Percentiles rank a stretch among this genome's conserved stretches.
phyloP scores from a whole-genome alignment of 179 eudicot species.

The Vitellaria paradoxa region DNA sequence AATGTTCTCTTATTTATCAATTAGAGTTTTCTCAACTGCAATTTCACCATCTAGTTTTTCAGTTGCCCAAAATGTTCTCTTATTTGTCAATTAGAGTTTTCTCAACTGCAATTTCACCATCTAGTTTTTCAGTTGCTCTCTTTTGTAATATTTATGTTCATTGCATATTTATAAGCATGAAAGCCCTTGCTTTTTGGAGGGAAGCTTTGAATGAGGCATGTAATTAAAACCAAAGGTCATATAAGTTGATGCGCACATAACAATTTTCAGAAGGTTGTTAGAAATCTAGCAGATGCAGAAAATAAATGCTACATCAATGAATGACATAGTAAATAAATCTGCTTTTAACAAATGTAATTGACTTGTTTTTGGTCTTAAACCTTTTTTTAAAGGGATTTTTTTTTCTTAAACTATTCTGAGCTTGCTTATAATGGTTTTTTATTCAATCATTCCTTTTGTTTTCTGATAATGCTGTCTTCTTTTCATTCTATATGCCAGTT shows the following conservation, averaged over 20 bases:
- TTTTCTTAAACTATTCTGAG: neutral
- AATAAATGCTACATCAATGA: neutral
- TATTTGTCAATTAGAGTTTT: neutral
- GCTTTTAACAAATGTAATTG: neutral
- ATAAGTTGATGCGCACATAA: neutral
- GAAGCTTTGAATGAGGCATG: neutral
- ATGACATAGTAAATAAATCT: neutral
- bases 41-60: too few relatives aligned
- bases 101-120: neutral
- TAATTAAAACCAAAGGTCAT: neutral
- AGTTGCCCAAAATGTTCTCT: neutral
- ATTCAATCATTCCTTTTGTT: neutral
- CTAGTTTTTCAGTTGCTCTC: neutral
- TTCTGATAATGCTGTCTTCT: conserved; percentile 1
- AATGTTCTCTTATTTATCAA: neutral
- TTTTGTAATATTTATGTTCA: neutral
- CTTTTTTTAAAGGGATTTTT: too few relatives aligned
- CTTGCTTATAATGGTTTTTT: neutral
- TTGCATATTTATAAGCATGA: neutral
- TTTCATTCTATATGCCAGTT: conserved; percentile 42
- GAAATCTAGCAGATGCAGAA: neutral
- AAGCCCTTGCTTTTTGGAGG: neutral
- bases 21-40: too few relatives aligned
- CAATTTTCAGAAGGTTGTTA: conserved; percentile 1
- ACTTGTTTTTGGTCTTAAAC: neutral